A percentile compares a stretch with the other conserved stretches of the same genome.
Conservation (phyloP, 2,329 filamentous ascomycete genomes). For the Trichoderma cornu-damae region DNA sequence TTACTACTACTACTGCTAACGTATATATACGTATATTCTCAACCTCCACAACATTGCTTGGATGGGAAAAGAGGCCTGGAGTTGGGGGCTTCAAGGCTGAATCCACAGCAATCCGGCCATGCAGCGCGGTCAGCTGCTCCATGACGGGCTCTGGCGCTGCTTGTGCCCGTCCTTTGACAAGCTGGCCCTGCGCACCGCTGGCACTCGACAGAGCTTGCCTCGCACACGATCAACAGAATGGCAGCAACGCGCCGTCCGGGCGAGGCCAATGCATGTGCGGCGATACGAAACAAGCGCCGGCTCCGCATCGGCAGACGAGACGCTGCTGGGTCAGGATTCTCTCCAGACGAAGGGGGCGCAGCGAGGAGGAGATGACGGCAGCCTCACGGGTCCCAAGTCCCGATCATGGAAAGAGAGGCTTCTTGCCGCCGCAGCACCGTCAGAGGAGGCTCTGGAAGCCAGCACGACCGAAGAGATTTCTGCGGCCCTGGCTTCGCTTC, state of each 20-base stretch:
- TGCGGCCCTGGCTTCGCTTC: constrained; percentile 28
- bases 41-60: neutral
- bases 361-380: neutral
- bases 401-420: constrained; percentile 21
- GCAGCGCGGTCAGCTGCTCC: constrained; percentile 32
- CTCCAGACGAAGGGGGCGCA: neutral
- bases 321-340: neutral
- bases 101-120: constrained; percentile 22
- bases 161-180: constrained; percentile 54
- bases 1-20: too few relatives aligned
- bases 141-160: constrained; percentile 60
- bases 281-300: constrained; percentile 21
- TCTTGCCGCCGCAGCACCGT: constrained; percentile 21
- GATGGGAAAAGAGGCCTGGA: neutral
- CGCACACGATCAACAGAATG: constrained; percentile 3
- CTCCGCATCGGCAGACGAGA: neutral
- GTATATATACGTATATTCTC: too few relatives aligned
- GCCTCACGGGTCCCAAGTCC: neutral
- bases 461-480: constrained; percentile 27
- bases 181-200: constrained; percentile 32
- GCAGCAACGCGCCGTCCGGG: constrained; percentile 15
- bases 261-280: constrained; percentile 20
- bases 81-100: neutral
- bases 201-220: constrained; percentile 23
- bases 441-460: constrained; percentile 19